These are phyloP conservation scores for Lichtheimia hyalospora DNA, from an alignment of 371 early-diverging fungal genomes.

Conservation along the genomic window DNA sequence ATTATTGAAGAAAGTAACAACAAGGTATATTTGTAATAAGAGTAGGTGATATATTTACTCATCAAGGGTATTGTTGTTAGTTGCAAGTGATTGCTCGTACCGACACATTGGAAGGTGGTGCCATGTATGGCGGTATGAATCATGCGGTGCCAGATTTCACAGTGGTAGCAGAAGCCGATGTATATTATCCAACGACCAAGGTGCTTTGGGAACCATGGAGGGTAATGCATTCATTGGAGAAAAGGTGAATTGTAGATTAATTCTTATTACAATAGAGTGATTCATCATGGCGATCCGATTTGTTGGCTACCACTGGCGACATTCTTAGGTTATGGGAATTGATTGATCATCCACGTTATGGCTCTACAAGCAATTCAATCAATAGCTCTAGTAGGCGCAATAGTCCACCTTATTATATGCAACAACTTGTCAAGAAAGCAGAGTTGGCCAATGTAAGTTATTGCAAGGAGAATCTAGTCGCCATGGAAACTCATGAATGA, in stretches of 20 bases:
- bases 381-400: constrained; percentile 29
- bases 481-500: not conserved
- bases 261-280: constrained; percentile 13
- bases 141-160: constrained; percentile 59
- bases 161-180: constrained; percentile 66
- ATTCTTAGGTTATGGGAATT: constrained; percentile 82
- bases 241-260: too few species aligned
- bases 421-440: constrained; percentile 41
- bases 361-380: constrained; percentile 39
- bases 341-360: constrained; percentile 45
- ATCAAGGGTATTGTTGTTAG: constrained; percentile 7
- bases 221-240: constrained; percentile 30
- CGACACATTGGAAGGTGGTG: constrained; percentile 28
- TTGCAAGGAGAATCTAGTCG: not conserved
- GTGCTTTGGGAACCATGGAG: constrained; percentile 79
- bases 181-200: constrained; percentile 83
- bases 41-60: not conserved
- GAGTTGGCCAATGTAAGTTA: constrained; percentile 50
- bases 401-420: constrained; percentile 29
- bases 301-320: constrained; percentile 85
- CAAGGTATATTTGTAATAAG: constrained; percentile 51
- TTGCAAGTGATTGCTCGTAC: constrained; percentile 41
- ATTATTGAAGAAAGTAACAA: constrained; percentile 74
- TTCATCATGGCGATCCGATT: constrained; percentile 43
- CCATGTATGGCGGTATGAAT: constrained; percentile 13